Conservation (phyloP, 306 rosid species). For the Gillenia trifoliata region DNA sequence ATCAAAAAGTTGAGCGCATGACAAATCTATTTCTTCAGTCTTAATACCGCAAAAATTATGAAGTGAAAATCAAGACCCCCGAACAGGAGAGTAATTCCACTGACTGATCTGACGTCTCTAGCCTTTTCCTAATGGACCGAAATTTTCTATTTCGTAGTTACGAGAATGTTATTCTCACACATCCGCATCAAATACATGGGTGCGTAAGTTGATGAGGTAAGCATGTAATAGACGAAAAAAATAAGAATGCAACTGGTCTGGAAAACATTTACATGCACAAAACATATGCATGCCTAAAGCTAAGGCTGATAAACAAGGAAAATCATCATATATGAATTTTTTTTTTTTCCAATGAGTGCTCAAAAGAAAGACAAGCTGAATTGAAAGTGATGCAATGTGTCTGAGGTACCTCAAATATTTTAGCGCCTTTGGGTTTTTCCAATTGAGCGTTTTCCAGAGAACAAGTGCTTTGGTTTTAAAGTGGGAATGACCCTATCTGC, state of each 20-base stretch:
- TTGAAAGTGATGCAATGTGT: background rate
- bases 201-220: no score
- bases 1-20: background rate
- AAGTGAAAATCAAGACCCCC: background rate
- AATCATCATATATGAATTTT: background rate
- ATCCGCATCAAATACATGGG: background rate
- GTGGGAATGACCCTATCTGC: conserved; percentile 87
- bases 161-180: background rate
- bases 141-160: background rate
- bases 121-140: background rate
- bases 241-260: background rate
- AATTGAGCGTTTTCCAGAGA: conserved; percentile 64
- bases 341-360: background rate
- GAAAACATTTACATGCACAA: background rate
- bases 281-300: background rate
- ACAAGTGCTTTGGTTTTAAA: conserved; percentile 78
- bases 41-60: background rate
- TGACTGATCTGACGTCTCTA: no score
- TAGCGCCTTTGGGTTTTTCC: conserved; percentile 77
- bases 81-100: no score
- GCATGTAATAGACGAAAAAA: background rate
- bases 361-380: background rate
- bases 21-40: background rate
- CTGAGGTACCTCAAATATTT: conserved; percentile 21
- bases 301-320: background rate